Base-by-base conservation (phyloP, 352 stramenopile genomes). In the Phytopythium montanum region DNA sequence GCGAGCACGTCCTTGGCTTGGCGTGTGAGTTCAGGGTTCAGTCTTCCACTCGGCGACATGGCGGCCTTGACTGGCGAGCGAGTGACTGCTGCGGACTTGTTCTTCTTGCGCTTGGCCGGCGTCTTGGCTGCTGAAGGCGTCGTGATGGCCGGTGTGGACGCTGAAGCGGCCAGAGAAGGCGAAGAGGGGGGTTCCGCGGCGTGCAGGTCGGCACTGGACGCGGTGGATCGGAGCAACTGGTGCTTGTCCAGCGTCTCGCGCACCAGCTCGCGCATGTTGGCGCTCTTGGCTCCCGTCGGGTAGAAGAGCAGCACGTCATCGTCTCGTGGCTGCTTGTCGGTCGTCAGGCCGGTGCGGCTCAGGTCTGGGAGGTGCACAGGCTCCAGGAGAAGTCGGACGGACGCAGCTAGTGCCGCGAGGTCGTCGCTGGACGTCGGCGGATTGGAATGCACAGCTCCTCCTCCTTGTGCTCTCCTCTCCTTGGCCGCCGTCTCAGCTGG, bases 191-290 rank as follows among this genome's bases (percentile, higher is more conserved):
- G 8, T 14, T 31, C 26, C 10, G 19, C 12, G 16, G 8, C n/a
- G 6, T 42, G 45, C 0, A 69, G 55, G 3, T 68, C 54, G 0
- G 38, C 57, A 2, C 42, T 52, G 13, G 67, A 67, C 19, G 45
- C 45, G 5, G 16, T 29, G 12, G 12, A 13, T 2, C 34, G 55
- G 16, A 36, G 53, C 31, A 73, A 56, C 31, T 56, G 51, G 55
- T 87, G 73, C 48, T 69, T 72, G 13, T 85, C 59, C 26, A 85
- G 73, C 2, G 70, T 88, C 54, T 87, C 75, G 34, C 85, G 70
- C 59, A 92, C 81, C 39, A 81, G 85, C 54, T 89, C 78, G 26
- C 80, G 73, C 56, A 92, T 85, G 60, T 89, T 88, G 33, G 66
- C 54, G 39, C 87, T 92, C 65, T 92, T 92, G 28, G 76, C 74